Evolutionary conservation across 192 early-diverging fungal genomes (phyloP).

Genomic region (Jimgerdemannia lactiflua): DNA sequence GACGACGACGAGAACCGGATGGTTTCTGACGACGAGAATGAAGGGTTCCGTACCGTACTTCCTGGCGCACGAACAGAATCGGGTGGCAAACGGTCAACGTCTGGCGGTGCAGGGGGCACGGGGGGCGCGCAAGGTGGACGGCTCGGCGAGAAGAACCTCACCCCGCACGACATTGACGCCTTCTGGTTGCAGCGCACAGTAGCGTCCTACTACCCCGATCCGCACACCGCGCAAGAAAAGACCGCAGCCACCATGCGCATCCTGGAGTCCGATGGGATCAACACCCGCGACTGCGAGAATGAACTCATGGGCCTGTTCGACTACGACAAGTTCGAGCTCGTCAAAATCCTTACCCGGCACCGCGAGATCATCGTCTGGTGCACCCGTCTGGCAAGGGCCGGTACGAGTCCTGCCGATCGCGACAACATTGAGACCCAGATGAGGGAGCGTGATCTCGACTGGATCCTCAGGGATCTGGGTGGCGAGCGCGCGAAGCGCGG

Average conservation of each 20-base stretch:
- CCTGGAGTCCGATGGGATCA: conserved; percentile 58
- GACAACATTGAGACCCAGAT: conserved; percentile 63
- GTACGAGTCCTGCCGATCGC: conserved; percentile 53
- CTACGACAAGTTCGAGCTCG: conserved; percentile 94
- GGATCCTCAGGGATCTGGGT: conserved; percentile 72
- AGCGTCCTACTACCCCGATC: conserved; percentile 78
- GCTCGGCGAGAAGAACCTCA: conserved; percentile 35
- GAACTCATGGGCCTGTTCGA: conserved; percentile 95
- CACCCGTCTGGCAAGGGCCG: conserved; percentile 79
- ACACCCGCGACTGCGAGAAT: conserved; percentile 90
- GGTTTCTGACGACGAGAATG: conserved; percentile 52
- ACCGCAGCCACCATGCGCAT: conserved; percentile 72
- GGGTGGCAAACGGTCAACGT: not conserved
- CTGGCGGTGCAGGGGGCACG: not conserved
- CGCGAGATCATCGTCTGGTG: conserved; percentile 91
- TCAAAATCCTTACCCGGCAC: conserved; percentile 86
- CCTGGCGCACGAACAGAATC: conserved; percentile 14
- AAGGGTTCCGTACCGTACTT: conserved; percentile 48
- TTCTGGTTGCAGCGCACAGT: conserved; percentile 96
- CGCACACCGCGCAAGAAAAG: conserved; percentile 87
- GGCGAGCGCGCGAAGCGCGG: conserved; percentile 53
- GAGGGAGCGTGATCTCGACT: conserved; percentile 58
- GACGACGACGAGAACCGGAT: conserved; percentile 31
- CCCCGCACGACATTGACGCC: conserved; percentile 88
- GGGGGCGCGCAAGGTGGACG: not conserved